Base-by-base conservation (phyloP, 2,329 filamentous ascomycete genomes). In the Pyrenochaeta sp. region DNA sequence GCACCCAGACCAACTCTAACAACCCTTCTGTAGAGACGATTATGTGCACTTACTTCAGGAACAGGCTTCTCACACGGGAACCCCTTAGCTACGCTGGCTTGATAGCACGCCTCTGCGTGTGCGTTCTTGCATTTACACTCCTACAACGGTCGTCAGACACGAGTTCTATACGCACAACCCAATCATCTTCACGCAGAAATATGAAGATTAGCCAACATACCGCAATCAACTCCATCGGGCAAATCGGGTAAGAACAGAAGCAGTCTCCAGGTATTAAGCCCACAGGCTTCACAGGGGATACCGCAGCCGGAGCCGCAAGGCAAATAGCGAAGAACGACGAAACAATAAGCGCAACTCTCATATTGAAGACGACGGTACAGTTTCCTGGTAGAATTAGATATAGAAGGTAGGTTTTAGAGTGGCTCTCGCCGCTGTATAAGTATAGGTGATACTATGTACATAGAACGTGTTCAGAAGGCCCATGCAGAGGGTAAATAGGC, bases 71-170 rank as follows among this genome's bases (percentile, higher is more conserved):
- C 34, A 20, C 40, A 43, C 4, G 18, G 7, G 7, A 43, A 7
- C 10, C 40, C 40, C 5, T 18, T 23, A 13, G 40, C 40, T 11
- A 43, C 4, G 20, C 17, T 24, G 14, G 20, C 27, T 29, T 56
- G 28, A 29, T 54, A 60, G 36, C 57, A 60, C 15, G 31, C 21
- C 28, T 49, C 23, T 3, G 52, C 54, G 8, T 55, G 54, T 3
- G 37, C 35, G 28, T 56, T 53, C 36, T 56, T 54, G 44, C 54
- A 60, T 30, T 46, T 44, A 28, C 57, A 60, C 20, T 55, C 52
- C 57, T 58, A 20, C 11, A 13, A 4, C 32, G 10, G 6, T 9
- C 4, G 22, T 34, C 20, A 37, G 42, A n/a, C 29, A 31, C 8
- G 11, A 31, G 14, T 17, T 19, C 15, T 38, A 11, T 27, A 30